phyloP scores from a whole-genome alignment of 163 green algal species.

The Chlamydomonas reinhardtii region DNA sequence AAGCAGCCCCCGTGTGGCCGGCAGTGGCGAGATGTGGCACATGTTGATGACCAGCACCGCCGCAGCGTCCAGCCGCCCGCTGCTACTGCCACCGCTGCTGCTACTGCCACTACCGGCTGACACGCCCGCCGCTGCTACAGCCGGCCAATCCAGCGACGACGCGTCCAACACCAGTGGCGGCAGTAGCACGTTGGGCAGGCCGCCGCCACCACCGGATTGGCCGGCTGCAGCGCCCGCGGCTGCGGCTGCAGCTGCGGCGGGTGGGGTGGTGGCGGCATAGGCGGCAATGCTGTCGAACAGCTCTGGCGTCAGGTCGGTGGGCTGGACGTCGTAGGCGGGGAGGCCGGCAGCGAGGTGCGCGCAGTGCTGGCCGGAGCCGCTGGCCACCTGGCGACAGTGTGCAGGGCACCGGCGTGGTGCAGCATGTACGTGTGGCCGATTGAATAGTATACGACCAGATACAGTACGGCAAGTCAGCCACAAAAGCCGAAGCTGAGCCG shows the following conservation, averaged over 20 bases:
- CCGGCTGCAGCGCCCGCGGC: neutral
- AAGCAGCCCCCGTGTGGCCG: conserved; percentile 39
- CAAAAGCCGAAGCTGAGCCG: too few species aligned
- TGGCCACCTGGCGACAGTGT: conserved; percentile 6
- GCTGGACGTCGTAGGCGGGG: conserved; percentile 33
- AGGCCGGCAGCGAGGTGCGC: conserved; percentile 43
- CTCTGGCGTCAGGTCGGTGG: conserved; percentile 46
- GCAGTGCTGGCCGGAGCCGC: conserved; percentile 54
- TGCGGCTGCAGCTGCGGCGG: too few species aligned
- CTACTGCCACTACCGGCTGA: neutral
- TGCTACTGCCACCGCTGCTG: neutral
- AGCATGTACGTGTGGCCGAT: too few species aligned
- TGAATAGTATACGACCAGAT: too few species aligned
- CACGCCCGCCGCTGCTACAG: neutral
- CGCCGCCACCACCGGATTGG: neutral
- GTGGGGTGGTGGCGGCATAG: neutral
- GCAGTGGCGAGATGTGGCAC: conserved; percentile 54
- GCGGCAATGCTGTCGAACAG: conserved; percentile 50
- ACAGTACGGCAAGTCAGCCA: too few species aligned
- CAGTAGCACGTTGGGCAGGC: conserved; percentile 40
- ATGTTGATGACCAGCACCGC: conserved; percentile 52
- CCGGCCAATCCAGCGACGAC: conserved; percentile 4
- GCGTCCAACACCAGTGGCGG: conserved; percentile 49
- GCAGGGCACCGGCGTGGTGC: too few species aligned
- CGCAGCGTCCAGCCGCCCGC: neutral